These are phyloP conservation scores for Zangia roseola DNA, from an alignment of 768 basidiomycete genomes.

Conservation along the genomic window DNA sequence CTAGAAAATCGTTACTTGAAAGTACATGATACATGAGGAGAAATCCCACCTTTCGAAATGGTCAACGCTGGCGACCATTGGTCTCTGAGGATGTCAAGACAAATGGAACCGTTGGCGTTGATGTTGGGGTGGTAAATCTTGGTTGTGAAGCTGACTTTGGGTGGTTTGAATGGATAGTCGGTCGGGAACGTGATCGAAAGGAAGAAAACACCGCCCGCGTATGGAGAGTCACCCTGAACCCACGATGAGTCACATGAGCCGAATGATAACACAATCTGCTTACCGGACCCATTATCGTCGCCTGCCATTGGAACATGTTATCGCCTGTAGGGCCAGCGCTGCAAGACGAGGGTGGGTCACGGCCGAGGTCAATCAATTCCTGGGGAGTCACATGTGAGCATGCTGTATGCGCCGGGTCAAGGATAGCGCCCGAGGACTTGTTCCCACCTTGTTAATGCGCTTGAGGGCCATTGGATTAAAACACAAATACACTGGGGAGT, in stretches of 20 bases:
- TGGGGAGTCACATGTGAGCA: conserved; percentile 33
- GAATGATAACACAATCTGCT: conserved; percentile 34
- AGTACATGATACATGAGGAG: background rate
- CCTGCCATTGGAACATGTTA: conserved; percentile 99
- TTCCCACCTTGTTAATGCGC: conserved; percentile 96
- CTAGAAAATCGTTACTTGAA: conserved; percentile 39
- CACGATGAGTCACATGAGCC: conserved; percentile 23
- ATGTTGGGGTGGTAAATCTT: conserved; percentile 99
- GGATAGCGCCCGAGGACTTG: background rate
- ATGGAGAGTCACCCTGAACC: conserved; percentile 89
- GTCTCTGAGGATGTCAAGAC: conserved; percentile 96
- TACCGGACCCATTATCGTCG: conserved; percentile 99
- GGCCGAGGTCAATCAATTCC: conserved; percentile 99
- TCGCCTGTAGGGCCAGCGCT: conserved; percentile 97
- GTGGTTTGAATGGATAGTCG: conserved; percentile 99
- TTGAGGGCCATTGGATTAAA: conserved; percentile 80
- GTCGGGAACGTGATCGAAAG: conserved; percentile 90
- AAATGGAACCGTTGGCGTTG: conserved; percentile 99
- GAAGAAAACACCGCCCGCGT: conserved; percentile 99
- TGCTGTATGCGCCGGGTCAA: conserved; percentile 4
- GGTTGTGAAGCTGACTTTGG: conserved; percentile 99
- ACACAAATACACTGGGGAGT: conserved; percentile 10
- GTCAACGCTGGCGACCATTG: conserved; percentile 99
- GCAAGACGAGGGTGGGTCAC: conserved; percentile 99
- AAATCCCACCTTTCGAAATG: conserved; percentile 87